These are phyloP conservation scores for Laguncularia racemosa DNA, from an alignment of 345 rosid species.

Conservation along the genomic window DNA sequence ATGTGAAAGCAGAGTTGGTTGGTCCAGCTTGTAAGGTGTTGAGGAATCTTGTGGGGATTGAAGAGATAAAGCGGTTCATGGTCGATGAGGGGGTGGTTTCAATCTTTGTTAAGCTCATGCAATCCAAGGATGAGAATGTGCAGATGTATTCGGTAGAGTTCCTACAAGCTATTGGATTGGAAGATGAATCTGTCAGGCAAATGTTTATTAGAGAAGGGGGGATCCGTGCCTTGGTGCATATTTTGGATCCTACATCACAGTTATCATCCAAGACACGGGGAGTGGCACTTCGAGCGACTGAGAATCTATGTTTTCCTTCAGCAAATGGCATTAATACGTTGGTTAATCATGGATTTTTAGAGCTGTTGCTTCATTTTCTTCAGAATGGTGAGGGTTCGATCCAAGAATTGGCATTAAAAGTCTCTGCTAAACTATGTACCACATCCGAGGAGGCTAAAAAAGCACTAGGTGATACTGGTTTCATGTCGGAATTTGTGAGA, in stretches of 20 bases:
- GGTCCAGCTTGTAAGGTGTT: constrained; percentile 60
- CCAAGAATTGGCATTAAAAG: constrained; percentile 75
- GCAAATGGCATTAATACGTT: constrained; percentile 27
- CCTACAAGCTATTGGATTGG: constrained; percentile 48
- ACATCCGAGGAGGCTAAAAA: constrained; percentile 59
- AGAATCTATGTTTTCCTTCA: constrained; percentile 65
- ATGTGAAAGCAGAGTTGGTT: constrained; percentile 36
- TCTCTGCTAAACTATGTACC: constrained; percentile 47
- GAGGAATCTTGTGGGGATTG: constrained; percentile 71
- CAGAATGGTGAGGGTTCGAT: constrained; percentile 57
- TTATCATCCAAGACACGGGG: constrained; percentile 59
- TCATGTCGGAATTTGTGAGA: constrained; percentile 67
- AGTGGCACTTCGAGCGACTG: constrained; percentile 54
- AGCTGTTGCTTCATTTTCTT: constrained; percentile 46
- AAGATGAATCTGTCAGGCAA: constrained; percentile 54
- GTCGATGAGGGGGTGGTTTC: constrained; percentile 66
- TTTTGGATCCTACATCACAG: constrained; percentile 45
- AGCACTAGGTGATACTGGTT: constrained; percentile 72
- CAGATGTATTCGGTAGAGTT: constrained; percentile 69
- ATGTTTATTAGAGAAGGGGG: constrained; percentile 60
- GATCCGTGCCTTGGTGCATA: constrained; percentile 38
- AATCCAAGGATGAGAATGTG: constrained; percentile 60
- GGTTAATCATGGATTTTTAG: constrained; percentile 46
- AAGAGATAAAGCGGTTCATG: constrained; percentile 81
- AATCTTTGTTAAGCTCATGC: constrained; percentile 52